phyloP scores from a whole-genome alignment of 2,329 filamentous ascomycete species.

The Colletotrichum incanum region DNA sequence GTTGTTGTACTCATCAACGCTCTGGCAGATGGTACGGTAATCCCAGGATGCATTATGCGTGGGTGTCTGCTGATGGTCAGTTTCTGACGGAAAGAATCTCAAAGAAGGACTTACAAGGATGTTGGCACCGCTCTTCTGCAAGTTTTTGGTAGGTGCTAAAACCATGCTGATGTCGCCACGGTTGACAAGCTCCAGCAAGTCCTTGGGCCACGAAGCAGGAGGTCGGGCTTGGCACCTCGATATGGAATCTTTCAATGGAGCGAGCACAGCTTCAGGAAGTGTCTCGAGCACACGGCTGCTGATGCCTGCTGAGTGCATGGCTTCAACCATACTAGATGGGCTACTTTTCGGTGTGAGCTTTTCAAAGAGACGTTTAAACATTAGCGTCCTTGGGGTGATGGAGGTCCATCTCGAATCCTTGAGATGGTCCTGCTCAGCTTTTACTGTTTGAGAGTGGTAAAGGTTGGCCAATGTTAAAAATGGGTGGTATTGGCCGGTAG shows the following conservation, averaged over 20 bases:
- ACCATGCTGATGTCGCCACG: constrained; percentile 85
- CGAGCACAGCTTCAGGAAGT: constrained; percentile 86
- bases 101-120: constrained; percentile 58
- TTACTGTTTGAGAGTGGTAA: constrained; percentile 57
- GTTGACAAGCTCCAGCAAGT: constrained; percentile 82
- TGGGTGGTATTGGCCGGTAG: constrained; percentile 52
- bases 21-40: constrained; percentile 82
- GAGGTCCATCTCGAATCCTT: constrained; percentile 60
- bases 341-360: constrained; percentile 67
- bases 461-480: constrained; percentile 64
- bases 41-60: constrained; percentile 81
- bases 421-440: constrained; percentile 54
- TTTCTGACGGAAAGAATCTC: neutral
- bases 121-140: constrained; percentile 53
- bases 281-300: constrained; percentile 80
- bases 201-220: constrained; percentile 80
- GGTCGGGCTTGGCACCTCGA: constrained; percentile 88
- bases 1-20: constrained; percentile 71
- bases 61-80: constrained; percentile 62
- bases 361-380: constrained; percentile 79
- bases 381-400: constrained; percentile 77
- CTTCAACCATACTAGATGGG: constrained; percentile 78
- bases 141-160: constrained; percentile 64
- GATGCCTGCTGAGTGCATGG: constrained; percentile 80
- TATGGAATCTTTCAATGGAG: constrained; percentile 87